These are phyloP conservation scores for Trypanosoma congolense DNA, from an alignment of 208 protist species.

Conservation along the genomic window DNA sequence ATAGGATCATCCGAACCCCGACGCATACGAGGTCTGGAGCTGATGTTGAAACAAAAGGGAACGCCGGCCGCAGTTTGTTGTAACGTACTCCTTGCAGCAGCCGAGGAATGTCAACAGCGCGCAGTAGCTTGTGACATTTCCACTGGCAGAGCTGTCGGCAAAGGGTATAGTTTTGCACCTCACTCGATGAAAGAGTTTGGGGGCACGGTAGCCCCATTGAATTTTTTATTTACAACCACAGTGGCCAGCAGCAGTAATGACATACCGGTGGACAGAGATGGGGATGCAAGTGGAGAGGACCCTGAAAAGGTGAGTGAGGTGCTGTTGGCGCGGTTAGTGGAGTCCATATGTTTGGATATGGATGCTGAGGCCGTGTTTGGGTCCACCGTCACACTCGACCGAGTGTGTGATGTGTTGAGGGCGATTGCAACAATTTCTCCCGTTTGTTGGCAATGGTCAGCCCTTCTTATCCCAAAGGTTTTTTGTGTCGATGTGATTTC, in stretches of 20 bases:
- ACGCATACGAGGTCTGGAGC: constrained; percentile 14
- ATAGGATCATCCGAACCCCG: not conserved
- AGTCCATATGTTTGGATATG: constrained; percentile 35
- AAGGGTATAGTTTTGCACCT: not conserved
- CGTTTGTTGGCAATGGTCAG: constrained; percentile 31
- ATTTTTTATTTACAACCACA: too few relatives aligned
- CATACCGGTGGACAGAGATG: not conserved
- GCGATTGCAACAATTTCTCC: constrained; percentile 33
- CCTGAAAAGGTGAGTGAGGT: constrained; percentile 1
- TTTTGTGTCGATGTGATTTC: constrained; percentile 11
- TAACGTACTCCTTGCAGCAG: constrained; percentile 8
- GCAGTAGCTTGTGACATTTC: not conserved
- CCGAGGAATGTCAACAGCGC: constrained; percentile 13
- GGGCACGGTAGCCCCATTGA: too few relatives aligned
- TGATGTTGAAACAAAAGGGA: not conserved
- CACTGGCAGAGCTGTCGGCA: not conserved
- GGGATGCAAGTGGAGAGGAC: not conserved
- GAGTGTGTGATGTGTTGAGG: constrained; percentile 30
- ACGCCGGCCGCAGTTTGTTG: constrained; percentile 10
- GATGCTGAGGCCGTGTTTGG: constrained; percentile 54
- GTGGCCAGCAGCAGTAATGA: not conserved
- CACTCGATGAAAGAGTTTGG: too few relatives aligned
- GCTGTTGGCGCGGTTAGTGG: constrained; percentile 26
- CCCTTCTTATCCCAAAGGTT: constrained; percentile 24
- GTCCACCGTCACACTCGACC: constrained; percentile 21